phyloP scores from a whole-genome alignment of 1,284 basidiomycete species.

The Tilletia indica region DNA sequence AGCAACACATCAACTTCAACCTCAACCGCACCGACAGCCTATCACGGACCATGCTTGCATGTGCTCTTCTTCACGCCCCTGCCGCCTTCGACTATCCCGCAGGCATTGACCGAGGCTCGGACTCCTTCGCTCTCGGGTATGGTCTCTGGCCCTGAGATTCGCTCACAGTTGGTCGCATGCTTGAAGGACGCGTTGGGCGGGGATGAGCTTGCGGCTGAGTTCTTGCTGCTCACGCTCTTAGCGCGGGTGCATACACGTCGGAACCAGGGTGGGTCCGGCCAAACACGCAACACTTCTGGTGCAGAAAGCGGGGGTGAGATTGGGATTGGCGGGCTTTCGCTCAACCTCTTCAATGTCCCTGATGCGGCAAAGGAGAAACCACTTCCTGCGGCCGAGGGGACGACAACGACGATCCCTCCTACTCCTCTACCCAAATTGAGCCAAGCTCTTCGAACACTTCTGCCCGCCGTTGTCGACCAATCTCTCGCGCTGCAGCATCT shows the following conservation, averaged over 20 bases:
- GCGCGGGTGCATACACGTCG: slow-evolving; percentile 66
- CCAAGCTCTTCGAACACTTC: slow-evolving; percentile 59
- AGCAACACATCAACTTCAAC: slow-evolving; percentile 5
- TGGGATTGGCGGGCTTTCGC: slow-evolving; percentile 65
- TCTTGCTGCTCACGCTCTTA: slow-evolving; percentile 68
- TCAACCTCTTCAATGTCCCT: slow-evolving; percentile 59
- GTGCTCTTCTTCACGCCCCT: slow-evolving; percentile 31
- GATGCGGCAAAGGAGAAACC: slow-evolving; percentile 13
- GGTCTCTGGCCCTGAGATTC: slow-evolving; percentile 6
- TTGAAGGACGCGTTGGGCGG: slow-evolving; percentile 34
- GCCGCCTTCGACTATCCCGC: background rate
- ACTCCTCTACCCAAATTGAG: slow-evolving; percentile 65
- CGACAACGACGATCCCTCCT: slow-evolving; percentile 58
- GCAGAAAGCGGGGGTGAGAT: background rate
- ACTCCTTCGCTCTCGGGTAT: background rate
- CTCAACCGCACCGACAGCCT: slow-evolving; percentile 11
- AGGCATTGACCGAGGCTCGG: slow-evolving; percentile 6
- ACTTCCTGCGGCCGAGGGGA: background rate
- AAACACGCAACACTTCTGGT: background rate
- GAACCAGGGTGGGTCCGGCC: background rate
- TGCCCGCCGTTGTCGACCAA: slow-evolving; percentile 64
- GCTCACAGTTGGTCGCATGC: slow-evolving; percentile 31
- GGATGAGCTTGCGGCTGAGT: slow-evolving; percentile 67
- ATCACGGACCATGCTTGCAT: slow-evolving; percentile 40
- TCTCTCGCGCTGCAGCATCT: slow-evolving; percentile 58